Conservation (phyloP, 495 filamentous ascomycete genomes). For the Entonaema liquescens region DNA sequence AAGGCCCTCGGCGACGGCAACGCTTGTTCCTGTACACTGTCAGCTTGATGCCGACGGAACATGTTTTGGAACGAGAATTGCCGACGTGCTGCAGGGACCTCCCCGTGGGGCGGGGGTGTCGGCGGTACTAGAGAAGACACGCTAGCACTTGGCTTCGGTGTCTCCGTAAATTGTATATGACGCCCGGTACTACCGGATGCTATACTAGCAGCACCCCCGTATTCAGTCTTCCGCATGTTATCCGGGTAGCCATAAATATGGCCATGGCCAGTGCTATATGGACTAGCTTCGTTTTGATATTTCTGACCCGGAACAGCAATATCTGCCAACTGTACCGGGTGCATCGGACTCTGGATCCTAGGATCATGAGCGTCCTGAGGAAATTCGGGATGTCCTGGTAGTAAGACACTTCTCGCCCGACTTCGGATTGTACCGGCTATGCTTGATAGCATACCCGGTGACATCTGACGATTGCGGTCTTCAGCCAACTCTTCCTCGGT, state of each 20-base stretch:
- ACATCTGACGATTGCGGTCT: constrained; percentile 58
- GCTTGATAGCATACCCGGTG: constrained; percentile 62
- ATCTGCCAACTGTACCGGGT: constrained; percentile 68
- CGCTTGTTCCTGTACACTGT: constrained; percentile 43
- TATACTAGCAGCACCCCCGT: constrained; percentile 49
- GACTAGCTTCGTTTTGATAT: constrained; percentile 47
- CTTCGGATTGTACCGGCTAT: constrained; percentile 69
- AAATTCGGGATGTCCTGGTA: constrained; percentile 55
- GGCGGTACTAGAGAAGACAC: constrained; percentile 48
- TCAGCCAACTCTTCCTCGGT: constrained; percentile 65
- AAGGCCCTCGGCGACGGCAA: constrained; percentile 38
- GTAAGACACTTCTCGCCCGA: constrained; percentile 59
- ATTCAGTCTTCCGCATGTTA: constrained; percentile 47
- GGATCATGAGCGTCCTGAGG: constrained; percentile 41
- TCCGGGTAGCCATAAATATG: constrained; percentile 41
- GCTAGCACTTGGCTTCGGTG: constrained; percentile 43
- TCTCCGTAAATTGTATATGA: constrained; percentile 52
- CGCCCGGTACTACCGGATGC: constrained; percentile 47
- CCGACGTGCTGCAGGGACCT: constrained; percentile 59
- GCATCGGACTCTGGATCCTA: constrained; percentile 58
- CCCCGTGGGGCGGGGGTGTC: constrained; percentile 60
- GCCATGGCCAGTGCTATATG: constrained; percentile 45
- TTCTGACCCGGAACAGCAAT: constrained; percentile 66
- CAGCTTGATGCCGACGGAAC: constrained; percentile 63
- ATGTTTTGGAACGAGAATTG: constrained; percentile 94